Evolutionary conservation across 345 rosid genomes (phyloP).

Genomic region (Eucalyptus cladocalyx): DNA sequence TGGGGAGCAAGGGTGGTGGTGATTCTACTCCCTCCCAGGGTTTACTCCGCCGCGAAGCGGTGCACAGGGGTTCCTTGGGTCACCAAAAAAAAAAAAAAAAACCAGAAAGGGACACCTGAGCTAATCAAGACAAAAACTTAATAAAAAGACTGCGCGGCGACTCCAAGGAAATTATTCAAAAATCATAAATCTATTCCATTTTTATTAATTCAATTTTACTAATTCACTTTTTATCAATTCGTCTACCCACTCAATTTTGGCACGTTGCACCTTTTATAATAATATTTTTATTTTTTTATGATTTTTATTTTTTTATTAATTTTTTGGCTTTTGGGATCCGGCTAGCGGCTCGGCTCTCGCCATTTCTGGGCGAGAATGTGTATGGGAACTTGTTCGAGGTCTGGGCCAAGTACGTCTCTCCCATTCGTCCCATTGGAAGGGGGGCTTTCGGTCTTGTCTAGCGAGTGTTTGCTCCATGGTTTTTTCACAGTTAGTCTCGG

Average conservation of each 20-base stretch:
- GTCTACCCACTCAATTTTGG: accelerated
- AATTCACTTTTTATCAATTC: too few relatives aligned
- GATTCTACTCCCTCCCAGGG: too few relatives aligned
- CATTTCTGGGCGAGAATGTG: constrained; percentile 11
- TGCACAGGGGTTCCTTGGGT: too few relatives aligned
- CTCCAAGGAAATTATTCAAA: too few relatives aligned
- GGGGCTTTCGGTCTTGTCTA: constrained; percentile 68
- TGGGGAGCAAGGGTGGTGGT: too few relatives aligned
- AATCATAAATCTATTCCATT: accelerated
- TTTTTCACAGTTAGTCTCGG: background rate
- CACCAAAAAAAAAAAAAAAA: too few relatives aligned
- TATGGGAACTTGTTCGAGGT: constrained; percentile 65
- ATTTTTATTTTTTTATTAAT: too few relatives aligned
- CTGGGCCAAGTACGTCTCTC: constrained; percentile 55
- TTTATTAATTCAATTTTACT: too few relatives aligned
- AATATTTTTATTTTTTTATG: too few relatives aligned
- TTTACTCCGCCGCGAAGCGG: too few relatives aligned
- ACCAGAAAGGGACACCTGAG: background rate
- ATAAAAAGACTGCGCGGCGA: background rate
- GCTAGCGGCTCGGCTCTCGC: too few relatives aligned
- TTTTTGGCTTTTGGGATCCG: too few relatives aligned
- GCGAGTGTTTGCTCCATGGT: constrained; percentile 1
- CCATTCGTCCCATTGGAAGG: constrained; percentile 60
- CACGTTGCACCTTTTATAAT: accelerated
- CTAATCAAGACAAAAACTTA: background rate